phyloP scores from a whole-genome alignment of 1,284 basidiomycete species.

The Trichosporon sp. region DNA sequence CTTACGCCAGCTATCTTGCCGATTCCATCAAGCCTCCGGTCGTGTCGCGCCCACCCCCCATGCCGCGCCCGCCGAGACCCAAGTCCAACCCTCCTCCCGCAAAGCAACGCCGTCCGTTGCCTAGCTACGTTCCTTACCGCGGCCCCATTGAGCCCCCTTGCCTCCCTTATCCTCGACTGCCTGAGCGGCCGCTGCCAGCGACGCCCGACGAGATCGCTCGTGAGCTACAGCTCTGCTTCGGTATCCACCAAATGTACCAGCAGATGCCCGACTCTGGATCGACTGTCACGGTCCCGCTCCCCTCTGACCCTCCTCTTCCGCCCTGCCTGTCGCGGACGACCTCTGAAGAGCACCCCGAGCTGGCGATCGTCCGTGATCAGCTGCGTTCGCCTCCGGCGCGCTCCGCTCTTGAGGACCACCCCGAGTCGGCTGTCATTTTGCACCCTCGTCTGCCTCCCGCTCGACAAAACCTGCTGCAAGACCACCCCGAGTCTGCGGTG shows the following conservation, averaged over 20 bases:
- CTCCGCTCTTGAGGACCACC: background rate
- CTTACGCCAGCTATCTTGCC: background rate
- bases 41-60: background rate
- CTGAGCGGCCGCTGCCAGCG: background rate
- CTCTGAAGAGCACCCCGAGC: background rate
- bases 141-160: slow-evolving; percentile 28
- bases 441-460: background rate
- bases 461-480: background rate
- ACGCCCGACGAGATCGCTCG: background rate
- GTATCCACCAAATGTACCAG: background rate
- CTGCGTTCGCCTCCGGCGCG: background rate
- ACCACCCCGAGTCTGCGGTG: background rate
- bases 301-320: background rate
- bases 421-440: background rate
- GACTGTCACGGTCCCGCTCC: background rate
- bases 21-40: background rate
- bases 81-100: background rate
- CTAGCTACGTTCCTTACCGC: slow-evolving; percentile 41
- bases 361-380: background rate
- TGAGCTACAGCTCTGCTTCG: background rate
- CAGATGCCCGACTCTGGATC: background rate
- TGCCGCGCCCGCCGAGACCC: background rate
- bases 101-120: background rate
- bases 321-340: background rate
- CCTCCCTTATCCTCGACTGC: background rate